These are phyloP conservation scores for Camellia oleifera DNA, from an alignment of 179 eudicot genomes.

Conservation along the genomic window DNA sequence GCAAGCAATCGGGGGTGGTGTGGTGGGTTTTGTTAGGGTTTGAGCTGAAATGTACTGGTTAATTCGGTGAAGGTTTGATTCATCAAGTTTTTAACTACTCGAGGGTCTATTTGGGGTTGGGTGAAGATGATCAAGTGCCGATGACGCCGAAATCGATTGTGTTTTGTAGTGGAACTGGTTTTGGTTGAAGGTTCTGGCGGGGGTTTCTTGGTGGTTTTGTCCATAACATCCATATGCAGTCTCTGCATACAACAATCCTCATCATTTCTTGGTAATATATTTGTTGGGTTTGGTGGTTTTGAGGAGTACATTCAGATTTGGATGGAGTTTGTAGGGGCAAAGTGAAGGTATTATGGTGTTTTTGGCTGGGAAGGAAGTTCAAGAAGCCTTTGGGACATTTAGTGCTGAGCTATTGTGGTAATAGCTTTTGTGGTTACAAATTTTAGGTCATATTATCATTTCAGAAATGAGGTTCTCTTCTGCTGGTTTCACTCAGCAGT, in stretches of 20 bases:
- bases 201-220: slow-evolving; percentile 21
- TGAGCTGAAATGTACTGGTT: slow-evolving; percentile 13
- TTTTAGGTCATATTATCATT: slow-evolving; percentile 13
- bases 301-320: slow-evolving; percentile 3
- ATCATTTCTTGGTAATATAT: background rate
- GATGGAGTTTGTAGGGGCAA: slow-evolving; percentile 18
- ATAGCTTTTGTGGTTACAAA: slow-evolving; percentile 16
- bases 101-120: slow-evolving; percentile 26
- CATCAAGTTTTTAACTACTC: background rate
- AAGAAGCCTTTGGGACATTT: slow-evolving; percentile 14
- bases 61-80: background rate
- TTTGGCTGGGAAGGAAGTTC: slow-evolving; percentile 22
- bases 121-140: slow-evolving; percentile 41
- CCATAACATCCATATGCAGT: background rate
- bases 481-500: slow-evolving; percentile 54
- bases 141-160: slow-evolving; percentile 53
- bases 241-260: background rate
- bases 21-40: slow-evolving; percentile 13
- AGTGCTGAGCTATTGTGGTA: background rate
- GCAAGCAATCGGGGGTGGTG: background rate
- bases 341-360: slow-evolving; percentile 25
- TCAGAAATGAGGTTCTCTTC: slow-evolving; percentile 59
- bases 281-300: slow-evolving; percentile 3
- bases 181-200: slow-evolving; percentile 47
- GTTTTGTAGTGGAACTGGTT: slow-evolving; percentile 50